These are phyloP conservation scores for Cochlearia excelsa DNA, from an alignment of 345 rosid species.

Conservation along the genomic window DNA sequence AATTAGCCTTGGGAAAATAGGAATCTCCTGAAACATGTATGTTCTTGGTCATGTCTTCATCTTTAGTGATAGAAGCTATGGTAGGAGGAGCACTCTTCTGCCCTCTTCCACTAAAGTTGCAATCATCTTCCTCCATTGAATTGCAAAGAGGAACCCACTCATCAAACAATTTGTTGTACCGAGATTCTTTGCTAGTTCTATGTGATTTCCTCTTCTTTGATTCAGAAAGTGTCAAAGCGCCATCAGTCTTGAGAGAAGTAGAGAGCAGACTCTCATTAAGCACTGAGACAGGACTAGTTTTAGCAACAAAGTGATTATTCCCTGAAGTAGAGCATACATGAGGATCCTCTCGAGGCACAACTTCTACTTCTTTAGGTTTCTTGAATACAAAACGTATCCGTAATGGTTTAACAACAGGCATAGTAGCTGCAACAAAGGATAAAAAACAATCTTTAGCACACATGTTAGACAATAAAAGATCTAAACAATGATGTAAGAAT, in stretches of 20 bases:
- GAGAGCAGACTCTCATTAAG: slow-evolving; percentile 5
- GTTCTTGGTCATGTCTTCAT: background rate
- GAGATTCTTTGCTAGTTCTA: slow-evolving; percentile 19
- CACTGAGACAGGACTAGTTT: background rate
- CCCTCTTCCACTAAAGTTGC: background rate
- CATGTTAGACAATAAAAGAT: background rate
- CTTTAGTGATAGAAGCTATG: background rate
- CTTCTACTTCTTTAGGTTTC: slow-evolving; percentile 32
- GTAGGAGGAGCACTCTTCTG: background rate
- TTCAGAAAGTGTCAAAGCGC: background rate
- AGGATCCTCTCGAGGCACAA: slow-evolving; percentile 14
- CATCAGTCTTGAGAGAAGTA: background rate
- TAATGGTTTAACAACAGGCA: slow-evolving; percentile 42
- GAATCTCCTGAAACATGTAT: background rate
- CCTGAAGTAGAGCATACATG: slow-evolving; percentile 37
- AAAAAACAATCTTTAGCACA: background rate
- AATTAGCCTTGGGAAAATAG: slow-evolving; percentile 38
- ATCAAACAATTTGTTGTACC: slow-evolving; percentile 38
- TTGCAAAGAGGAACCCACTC: slow-evolving; percentile 44
- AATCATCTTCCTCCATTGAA: slow-evolving; percentile 1
- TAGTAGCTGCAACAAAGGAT: background rate
- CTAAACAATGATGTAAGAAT: background rate
- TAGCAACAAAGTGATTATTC: background rate
- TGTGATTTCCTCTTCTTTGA: slow-evolving; percentile 18
- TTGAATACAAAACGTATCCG: slow-evolving; percentile 46